A percentile compares a stretch with the other conserved stretches of the same genome.
Conservation (phyloP, 2,329 filamentous ascomycete species). For the Beauveria caledonica region DNA sequence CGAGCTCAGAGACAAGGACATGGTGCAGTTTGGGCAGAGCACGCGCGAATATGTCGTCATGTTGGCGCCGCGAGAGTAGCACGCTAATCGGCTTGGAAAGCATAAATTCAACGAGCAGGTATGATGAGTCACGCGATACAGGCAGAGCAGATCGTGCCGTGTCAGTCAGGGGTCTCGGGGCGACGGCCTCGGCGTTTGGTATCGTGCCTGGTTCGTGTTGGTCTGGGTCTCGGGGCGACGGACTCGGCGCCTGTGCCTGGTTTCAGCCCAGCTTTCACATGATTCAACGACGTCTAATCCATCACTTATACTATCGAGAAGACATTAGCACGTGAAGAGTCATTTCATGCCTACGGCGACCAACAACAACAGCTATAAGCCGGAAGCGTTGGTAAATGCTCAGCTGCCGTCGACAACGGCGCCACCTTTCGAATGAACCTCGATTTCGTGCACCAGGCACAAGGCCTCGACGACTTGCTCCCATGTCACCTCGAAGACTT, state of each 20-base stretch:
- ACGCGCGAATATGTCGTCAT: conserved; percentile 94
- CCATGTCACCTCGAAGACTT: neutral
- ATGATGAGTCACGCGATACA: neutral
- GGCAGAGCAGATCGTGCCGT: neutral
- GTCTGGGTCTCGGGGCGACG: no score
- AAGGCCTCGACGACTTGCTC: neutral
- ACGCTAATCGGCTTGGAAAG: neutral
- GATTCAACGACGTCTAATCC: neutral
- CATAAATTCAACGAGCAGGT: neutral
- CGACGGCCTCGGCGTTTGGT: neutral
- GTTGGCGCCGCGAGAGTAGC: conserved; percentile 49
- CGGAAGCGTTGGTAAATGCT: neutral
- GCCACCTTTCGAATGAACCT: neutral
- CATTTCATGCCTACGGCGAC: neutral
- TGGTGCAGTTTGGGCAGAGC: conserved; percentile 80
- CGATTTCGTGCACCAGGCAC: neutral
- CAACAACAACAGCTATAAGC: neutral
- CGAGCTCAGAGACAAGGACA: conserved; percentile 81
- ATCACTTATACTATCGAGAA: neutral
- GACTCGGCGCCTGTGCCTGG: no score
- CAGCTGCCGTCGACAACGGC: neutral
- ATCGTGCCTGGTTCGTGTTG: no score
- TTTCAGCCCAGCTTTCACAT: no score
- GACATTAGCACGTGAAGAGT: neutral
- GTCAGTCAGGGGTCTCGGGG: neutral